phyloP scores from a whole-genome alignment of 164 flowering plant species.

The Litsea cubeba region DNA sequence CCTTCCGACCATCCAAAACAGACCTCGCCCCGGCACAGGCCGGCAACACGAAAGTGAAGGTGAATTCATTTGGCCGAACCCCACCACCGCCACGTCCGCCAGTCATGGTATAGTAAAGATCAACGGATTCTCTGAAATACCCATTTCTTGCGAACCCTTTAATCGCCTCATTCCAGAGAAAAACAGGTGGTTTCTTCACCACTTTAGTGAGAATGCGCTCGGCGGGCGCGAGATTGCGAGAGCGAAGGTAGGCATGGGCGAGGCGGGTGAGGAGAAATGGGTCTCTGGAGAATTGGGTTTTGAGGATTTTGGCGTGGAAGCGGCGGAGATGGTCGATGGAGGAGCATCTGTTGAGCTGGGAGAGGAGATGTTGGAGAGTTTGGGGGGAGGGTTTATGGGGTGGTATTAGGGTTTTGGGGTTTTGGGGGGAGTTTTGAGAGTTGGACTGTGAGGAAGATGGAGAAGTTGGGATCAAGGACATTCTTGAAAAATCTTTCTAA shows the following conservation, averaged over 20 bases:
- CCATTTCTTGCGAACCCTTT: constrained; percentile 13
- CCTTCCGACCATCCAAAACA: constrained; percentile 6
- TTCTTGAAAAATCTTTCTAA: too few relatives aligned
- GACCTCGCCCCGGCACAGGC: constrained; percentile 15
- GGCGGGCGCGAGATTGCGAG: background rate
- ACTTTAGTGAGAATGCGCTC: constrained; percentile 11
- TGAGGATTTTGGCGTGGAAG: constrained; percentile 14
- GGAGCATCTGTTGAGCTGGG: constrained; percentile 7
- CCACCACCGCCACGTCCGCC: background rate
- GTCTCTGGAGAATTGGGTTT: constrained; percentile 14
- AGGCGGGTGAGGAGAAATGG: constrained; percentile 16
- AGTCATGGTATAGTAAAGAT: constrained; percentile 2
- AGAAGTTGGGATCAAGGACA: too few relatives aligned
- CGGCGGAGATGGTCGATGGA: background rate
- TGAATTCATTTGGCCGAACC: constrained; percentile 15
- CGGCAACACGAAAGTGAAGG: constrained; percentile 16
- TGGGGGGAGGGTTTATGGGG: background rate
- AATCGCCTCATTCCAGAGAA: constrained; percentile 19
- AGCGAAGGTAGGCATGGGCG: constrained; percentile 10
- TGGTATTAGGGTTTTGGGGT: too few relatives aligned
- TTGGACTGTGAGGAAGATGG: too few relatives aligned
- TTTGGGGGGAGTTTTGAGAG: too few relatives aligned
- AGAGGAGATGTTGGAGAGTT: background rate
- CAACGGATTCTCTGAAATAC: constrained; percentile 6
- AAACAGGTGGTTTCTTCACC: constrained; percentile 10